Conservation (phyloP, 768 basidiomycete species). For the Dictyophora rubrovolvata region DNA sequence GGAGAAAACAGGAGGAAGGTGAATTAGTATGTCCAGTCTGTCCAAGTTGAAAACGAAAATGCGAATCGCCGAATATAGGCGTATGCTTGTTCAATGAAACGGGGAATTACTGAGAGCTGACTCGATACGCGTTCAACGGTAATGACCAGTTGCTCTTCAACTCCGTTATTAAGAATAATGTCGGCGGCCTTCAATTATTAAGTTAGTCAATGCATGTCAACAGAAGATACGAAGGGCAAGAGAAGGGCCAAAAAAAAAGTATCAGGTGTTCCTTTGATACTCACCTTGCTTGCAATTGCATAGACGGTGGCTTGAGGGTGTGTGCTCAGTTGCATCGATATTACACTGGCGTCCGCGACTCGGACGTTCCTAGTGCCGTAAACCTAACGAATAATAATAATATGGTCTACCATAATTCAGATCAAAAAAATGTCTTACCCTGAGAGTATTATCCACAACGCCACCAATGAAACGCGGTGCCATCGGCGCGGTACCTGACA, state of each 20-base stretch:
- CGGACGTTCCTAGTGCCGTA: conserved; percentile 15
- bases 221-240: background rate
- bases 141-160: background rate
- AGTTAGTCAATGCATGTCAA: background rate
- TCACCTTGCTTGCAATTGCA: background rate
- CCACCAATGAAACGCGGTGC: background rate
- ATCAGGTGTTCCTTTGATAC: background rate
- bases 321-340: conserved; percentile 10
- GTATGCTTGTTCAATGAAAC: background rate
- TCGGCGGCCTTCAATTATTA: background rate
- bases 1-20: background rate
- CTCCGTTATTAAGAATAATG: background rate
- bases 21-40: background rate
- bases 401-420: background rate
- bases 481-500: background rate
- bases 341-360: conserved; percentile 15
- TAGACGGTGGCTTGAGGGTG: conserved; percentile 2
- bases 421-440: background rate
- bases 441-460: background rate
- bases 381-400: conserved; percentile 3
- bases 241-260: background rate
- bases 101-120: background rate
- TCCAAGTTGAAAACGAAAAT: background rate
- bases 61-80: background rate
- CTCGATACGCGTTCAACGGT: background rate